Base-by-base conservation (phyloP, 2,329 filamentous ascomycete species). In the Fusarium camptoceras region DNA sequence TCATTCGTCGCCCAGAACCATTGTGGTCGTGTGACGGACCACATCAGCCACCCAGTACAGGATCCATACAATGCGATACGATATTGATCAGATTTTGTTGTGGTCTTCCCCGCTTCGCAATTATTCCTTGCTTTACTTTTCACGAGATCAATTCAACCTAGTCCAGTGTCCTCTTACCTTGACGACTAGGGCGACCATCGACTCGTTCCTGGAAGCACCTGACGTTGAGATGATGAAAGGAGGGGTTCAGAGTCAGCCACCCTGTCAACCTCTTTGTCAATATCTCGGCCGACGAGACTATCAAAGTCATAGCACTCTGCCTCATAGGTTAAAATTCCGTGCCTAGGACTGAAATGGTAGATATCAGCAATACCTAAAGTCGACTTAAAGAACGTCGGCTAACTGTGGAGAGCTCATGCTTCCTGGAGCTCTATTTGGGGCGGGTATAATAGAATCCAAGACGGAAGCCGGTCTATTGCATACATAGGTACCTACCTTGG, bases 21-120 rank as follows among this genome's bases (percentile, higher is more conserved):
- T 63, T 27, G 25, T 55, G 57, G 59, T 75, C 73, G 72, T 75
- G 73, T 75, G 73, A 75, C 73, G 71, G 71, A 69, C 64, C 71
- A 54, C 37, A 58, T 51, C 63, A 70, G 44, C 61, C 72, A 72
- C 71, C 62, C 24, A 30, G 27, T 31, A 50, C 30, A 49, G n/a
- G 51, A 43, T 53, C 47, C 67, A 57, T 59, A 48, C 54, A 31
- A 48, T 48, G 39, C 54, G 37, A 48, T 39, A 43, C 44, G 42
- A 25, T 41, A 47, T 58, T 48, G 43, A 27, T 56, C 22, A 49
- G 24, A 30, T 20, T 61, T 54, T 20, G 14, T 30, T 70, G 51
- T 55, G 25, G 61, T 63, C 65, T 59, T 60, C 63, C 65, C 68
- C 61, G 54, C 72, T 63, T 64, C 47, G 34, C 39, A 59, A 41